Evolutionary conservation across 2,329 filamentous ascomycete species (phyloP).

Genomic region (Fusarium mangiferae): DNA sequence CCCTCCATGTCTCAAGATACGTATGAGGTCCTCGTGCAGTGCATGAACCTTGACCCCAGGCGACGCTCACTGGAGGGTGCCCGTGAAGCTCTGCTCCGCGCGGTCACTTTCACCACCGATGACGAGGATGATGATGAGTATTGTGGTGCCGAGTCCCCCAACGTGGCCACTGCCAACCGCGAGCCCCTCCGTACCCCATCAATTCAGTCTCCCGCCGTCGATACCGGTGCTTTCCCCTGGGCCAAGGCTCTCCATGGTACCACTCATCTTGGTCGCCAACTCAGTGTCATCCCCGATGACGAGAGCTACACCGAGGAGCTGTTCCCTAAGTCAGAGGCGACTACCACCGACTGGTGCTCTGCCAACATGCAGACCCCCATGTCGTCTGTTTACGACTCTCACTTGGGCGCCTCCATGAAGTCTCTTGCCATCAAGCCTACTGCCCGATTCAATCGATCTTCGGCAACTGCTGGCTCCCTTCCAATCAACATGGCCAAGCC

Average conservation of each 20-base stretch:
- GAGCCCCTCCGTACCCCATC: constrained; percentile 96
- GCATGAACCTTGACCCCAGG: constrained; percentile 88
- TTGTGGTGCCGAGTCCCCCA: constrained; percentile 82
- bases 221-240: constrained; percentile 92
- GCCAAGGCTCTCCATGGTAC: constrained; percentile 86
- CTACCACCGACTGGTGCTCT: constrained; percentile 80
- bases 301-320: constrained; percentile 85
- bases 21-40: constrained; percentile 90
- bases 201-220: constrained; percentile 85
- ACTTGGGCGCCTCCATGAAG: constrained; percentile 82
- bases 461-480: constrained; percentile 74
- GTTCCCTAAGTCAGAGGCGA: constrained; percentile 80
- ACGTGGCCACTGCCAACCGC: constrained; percentile 86
- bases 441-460: constrained; percentile 55
- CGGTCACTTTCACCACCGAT: constrained; percentile 91
- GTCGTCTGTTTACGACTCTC: constrained; percentile 86
- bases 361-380: constrained; percentile 79
- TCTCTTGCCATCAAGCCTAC: constrained; percentile 69
- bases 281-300: constrained; percentile 86
- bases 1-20: constrained; percentile 99
- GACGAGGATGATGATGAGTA: constrained; percentile 95
- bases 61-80: constrained; percentile 85
- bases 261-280: constrained; percentile 79
- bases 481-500: constrained; percentile 85
- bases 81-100: constrained; percentile 80